Percentiles rank a stretch among this genome's conserved stretches.
phyloP scores from a whole-genome alignment of 129 eudicot species.

The Mikania micrantha region DNA sequence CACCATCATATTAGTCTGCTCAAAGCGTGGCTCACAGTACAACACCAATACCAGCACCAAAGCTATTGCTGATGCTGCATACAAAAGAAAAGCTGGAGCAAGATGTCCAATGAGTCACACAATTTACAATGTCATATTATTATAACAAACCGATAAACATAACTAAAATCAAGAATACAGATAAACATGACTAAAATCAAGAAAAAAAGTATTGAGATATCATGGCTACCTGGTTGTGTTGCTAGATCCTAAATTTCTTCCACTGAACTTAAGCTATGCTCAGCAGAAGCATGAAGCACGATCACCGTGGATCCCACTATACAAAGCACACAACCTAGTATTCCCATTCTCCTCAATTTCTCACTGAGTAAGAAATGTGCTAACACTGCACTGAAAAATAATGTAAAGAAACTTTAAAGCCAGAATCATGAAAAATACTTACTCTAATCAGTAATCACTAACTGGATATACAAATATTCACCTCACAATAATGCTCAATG shows the following conservation, averaged over 20 bases:
- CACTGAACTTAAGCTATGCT: too few species aligned
- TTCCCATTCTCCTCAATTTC: too few species aligned
- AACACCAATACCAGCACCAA: too few species aligned
- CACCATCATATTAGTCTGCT: too few species aligned
- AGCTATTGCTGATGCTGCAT: too few species aligned
- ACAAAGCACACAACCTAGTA: too few species aligned
- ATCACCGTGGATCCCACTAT: too few species aligned
- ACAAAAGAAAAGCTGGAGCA: slow-evolving; percentile 68
- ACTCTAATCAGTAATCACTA: slow-evolving; percentile 1
- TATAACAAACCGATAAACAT: neutral
- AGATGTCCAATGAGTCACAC: slow-evolving; percentile 7
- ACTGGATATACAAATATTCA: slow-evolving; percentile 16
- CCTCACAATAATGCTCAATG: slow-evolving; percentile 92
- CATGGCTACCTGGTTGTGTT: slow-evolving; percentile 64
- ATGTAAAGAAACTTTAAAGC: neutral
- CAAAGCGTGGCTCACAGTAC: too few species aligned
- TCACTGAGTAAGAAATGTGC: too few species aligned
- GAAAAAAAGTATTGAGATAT: neutral
- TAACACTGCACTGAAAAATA: slow-evolving; percentile 61
- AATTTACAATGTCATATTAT: neutral
- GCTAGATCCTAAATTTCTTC: too few species aligned
- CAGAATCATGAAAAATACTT: neutral
- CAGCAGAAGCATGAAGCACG: too few species aligned
- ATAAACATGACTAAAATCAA: neutral
- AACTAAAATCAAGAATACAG: too few species aligned